Conservation (phyloP, 1,284 basidiomycete genomes). For the Polyporus tsugae region DNA sequence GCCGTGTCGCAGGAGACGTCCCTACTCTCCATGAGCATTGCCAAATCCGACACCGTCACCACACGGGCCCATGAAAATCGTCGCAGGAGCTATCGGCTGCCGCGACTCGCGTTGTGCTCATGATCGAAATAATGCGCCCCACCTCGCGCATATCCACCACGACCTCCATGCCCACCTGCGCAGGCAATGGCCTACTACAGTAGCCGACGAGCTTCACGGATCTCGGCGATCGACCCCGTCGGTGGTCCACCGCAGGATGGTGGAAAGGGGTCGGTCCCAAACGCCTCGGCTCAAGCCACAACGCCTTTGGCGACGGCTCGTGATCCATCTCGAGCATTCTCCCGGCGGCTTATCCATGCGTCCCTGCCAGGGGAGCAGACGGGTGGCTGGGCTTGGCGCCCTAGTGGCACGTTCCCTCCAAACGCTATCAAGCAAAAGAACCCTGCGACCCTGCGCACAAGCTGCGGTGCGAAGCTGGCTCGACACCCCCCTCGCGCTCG, state of each 20-base stretch:
- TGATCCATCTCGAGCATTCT: constrained; percentile 1
- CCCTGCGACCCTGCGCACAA: constrained; percentile 5
- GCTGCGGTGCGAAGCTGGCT: neutral
- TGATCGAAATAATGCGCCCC: neutral
- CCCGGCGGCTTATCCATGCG: constrained; percentile 7
- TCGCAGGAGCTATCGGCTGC: constrained; percentile 4
- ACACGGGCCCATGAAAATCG: neutral
- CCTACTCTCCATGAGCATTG: neutral
- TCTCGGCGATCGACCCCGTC: constrained; percentile 1
- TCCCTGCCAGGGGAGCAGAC: constrained; percentile 4
- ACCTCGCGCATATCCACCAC: neutral
- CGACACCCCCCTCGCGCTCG: neutral
- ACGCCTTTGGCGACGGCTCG: neutral
- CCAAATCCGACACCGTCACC: neutral
- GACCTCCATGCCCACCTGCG: neutral
- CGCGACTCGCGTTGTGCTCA: neutral
- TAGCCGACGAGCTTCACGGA: neutral
- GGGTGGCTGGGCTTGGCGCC: constrained; percentile 3
- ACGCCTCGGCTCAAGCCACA: neutral
- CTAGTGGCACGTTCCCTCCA: neutral
- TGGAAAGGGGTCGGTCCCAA: neutral
- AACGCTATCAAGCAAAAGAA: constrained; percentile 5
- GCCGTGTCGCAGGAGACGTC: constrained; percentile 1
- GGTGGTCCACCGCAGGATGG: neutral
- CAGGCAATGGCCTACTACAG: neutral